phyloP scores from a whole-genome alignment of 306 rosid species.

The Inga leiocalycina region DNA sequence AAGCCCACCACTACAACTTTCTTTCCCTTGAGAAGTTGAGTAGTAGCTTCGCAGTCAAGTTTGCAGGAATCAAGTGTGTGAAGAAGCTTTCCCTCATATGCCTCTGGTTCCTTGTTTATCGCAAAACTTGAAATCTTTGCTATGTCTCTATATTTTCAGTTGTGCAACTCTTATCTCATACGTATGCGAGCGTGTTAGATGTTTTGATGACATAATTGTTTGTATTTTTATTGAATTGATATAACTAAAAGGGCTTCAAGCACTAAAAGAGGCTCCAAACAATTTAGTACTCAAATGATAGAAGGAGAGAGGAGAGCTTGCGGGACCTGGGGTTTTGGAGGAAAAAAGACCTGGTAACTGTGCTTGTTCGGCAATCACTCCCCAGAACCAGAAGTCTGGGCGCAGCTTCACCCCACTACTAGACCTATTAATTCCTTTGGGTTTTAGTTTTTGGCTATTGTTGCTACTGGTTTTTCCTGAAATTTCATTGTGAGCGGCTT shows the following conservation, averaged over 20 bases:
- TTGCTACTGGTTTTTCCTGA: not conserved
- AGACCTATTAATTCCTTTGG: not conserved
- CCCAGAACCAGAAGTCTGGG: not conserved
- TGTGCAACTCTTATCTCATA: constrained; percentile 38
- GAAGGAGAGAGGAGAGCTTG: too few species aligned
- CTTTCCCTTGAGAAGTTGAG: constrained; percentile 61
- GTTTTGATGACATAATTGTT: too few species aligned
- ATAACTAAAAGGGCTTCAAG: too few species aligned
- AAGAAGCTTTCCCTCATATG: constrained; percentile 60
- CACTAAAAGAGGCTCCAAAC: too few species aligned
- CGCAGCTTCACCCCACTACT: too few species aligned
- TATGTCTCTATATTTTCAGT: constrained; percentile 68
- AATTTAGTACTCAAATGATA: too few species aligned
- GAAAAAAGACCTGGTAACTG: too few species aligned
- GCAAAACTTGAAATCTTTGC: constrained; percentile 56
- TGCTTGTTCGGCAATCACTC: not conserved
- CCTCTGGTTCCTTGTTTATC: constrained; percentile 49
- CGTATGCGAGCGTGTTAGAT: too few species aligned
- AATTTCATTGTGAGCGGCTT: not conserved
- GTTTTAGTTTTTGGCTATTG: not conserved
- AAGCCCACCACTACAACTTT: constrained; percentile 71
- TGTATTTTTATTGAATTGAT: too few species aligned
- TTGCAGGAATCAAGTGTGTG: constrained; percentile 75
- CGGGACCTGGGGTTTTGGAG: too few species aligned
- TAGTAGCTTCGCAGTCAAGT: constrained; percentile 59